Percentiles rank a stretch among this genome's conserved stretches.
Conservation (phyloP, 2,329 filamentous ascomycete genomes). For the Thermochaetoides dissita region DNA sequence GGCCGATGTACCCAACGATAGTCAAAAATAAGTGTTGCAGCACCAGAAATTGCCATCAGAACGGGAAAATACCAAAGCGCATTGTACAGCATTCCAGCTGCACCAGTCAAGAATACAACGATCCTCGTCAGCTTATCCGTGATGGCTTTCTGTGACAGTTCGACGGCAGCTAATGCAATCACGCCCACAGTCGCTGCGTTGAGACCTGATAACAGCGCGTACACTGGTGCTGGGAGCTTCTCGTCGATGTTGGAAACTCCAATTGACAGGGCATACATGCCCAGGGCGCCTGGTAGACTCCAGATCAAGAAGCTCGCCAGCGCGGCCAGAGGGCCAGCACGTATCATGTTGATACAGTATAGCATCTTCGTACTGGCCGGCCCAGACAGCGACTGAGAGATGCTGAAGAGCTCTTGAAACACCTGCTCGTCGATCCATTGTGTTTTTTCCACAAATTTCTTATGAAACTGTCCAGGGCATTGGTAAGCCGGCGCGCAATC, state of each 20-base stretch:
- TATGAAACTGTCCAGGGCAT: conserved; percentile 32
- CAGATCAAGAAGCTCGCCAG: conserved; percentile 49
- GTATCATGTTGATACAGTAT: conserved; percentile 53
- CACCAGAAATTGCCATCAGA: conserved; percentile 43
- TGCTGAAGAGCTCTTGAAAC: conserved; percentile 52
- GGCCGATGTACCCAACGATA: conserved; percentile 33
- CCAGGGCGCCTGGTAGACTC: conserved; percentile 56
- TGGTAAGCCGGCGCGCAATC: neutral
- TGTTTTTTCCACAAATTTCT: conserved; percentile 44
- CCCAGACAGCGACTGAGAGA: conserved; percentile 53
- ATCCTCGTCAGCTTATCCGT: conserved; percentile 48
- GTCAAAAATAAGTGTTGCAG: conserved; percentile 42
- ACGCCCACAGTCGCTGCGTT: conserved; percentile 62
- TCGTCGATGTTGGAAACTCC: conserved; percentile 48
- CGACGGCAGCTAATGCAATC: conserved; percentile 54
- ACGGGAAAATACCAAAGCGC: conserved; percentile 63
- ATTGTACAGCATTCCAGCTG: conserved; percentile 55
- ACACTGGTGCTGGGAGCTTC: conserved; percentile 46
- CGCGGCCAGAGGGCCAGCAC: conserved; percentile 43
- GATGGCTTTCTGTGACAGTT: conserved; percentile 54
- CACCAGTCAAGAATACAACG: conserved; percentile 48
- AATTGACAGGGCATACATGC: conserved; percentile 53
- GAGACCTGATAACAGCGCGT: conserved; percentile 56
- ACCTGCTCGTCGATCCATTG: conserved; percentile 58
- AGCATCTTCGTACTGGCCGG: conserved; percentile 59